These are phyloP conservation scores for Mucor sp. DNA, from an alignment of 371 early-diverging fungal genomes.

Conservation along the genomic window DNA sequence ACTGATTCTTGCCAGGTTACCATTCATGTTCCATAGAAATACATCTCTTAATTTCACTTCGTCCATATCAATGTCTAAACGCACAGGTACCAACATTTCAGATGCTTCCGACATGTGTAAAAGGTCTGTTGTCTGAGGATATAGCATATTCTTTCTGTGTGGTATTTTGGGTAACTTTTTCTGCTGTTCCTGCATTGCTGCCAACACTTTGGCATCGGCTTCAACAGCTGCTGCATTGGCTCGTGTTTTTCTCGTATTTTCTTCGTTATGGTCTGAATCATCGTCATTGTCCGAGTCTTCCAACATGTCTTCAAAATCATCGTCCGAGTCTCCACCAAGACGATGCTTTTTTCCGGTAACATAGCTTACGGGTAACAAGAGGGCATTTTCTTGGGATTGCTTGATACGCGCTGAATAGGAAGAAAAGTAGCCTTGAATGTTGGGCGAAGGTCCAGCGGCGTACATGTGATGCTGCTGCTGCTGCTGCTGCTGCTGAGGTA, in stretches of 20 bases:
- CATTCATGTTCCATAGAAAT: constrained; percentile 87
- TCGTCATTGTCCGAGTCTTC: constrained; percentile 39
- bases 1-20: constrained; percentile 32
- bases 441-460: neutral
- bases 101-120: constrained; percentile 58
- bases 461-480: neutral
- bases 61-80: constrained; percentile 80
- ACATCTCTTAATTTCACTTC: constrained; percentile 72
- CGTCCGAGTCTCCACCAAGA: constrained; percentile 33
- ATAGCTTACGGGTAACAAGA: constrained; percentile 44
- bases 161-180: constrained; percentile 22
- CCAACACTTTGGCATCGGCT: neutral
- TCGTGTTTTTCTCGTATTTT: constrained; percentile 8
- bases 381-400: constrained; percentile 46
- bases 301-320: constrained; percentile 43
- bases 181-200: constrained; percentile 8
- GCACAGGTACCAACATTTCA: constrained; percentile 77
- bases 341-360: constrained; percentile 22
- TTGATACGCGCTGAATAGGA: constrained; percentile 45
- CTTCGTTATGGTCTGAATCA: constrained; percentile 1
- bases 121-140: constrained; percentile 20
- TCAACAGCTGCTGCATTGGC: constrained; percentile 4
- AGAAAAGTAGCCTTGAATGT: constrained; percentile 43
- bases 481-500: neutral
- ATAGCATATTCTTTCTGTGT: constrained; percentile 35